Evolutionary conservation across 805 yeast species (phyloP).

Genomic region (Wickerhamomyces silvicola): DNA sequence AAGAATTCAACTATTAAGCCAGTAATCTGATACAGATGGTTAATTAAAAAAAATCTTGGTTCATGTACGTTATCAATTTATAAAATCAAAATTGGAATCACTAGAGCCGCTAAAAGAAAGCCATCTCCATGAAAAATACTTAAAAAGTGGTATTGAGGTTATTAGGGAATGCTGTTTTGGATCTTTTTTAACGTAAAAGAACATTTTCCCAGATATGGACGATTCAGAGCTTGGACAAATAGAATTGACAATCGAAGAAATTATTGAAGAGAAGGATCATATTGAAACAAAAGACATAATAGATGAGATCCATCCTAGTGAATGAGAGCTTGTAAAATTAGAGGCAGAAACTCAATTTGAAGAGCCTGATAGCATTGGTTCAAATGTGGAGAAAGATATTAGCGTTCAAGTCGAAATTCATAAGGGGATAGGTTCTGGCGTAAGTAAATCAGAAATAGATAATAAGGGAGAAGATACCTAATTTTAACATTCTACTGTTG

Average conservation of each 20-base stretch:
- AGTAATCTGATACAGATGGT: slow-evolving; percentile 18
- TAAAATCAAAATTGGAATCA: slow-evolving; percentile 52
- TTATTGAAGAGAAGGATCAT: slow-evolving; percentile 17
- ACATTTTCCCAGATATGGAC: slow-evolving; percentile 47
- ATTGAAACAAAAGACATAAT: slow-evolving; percentile 23
- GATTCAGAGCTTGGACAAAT: slow-evolving; percentile 8
- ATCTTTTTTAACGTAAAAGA: slow-evolving; percentile 58
- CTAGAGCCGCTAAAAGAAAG: slow-evolving; percentile 49
- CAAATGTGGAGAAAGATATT: too few species aligned
- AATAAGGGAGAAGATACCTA: too few species aligned
- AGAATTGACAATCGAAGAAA: background rate
- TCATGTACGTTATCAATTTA: slow-evolving; percentile 62
- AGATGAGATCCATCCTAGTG: too few species aligned
- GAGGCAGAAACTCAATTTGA: slow-evolving; percentile 1
- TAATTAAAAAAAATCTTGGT: slow-evolving; percentile 52
- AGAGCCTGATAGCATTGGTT: too few species aligned
- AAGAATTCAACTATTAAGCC: slow-evolving; percentile 52
- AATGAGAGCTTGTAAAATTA: background rate
- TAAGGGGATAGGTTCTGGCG: too few species aligned
- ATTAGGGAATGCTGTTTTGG: slow-evolving; percentile 79
- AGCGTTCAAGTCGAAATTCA: too few species aligned
- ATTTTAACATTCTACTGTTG: too few species aligned
- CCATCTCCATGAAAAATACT: slow-evolving; percentile 48
- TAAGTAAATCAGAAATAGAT: too few species aligned
- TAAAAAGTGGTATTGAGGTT: slow-evolving; percentile 77